These are phyloP conservation scores for Coprinopsis cinerea DNA, from an alignment of 768 basidiomycete species.

Conservation along the genomic window DNA sequence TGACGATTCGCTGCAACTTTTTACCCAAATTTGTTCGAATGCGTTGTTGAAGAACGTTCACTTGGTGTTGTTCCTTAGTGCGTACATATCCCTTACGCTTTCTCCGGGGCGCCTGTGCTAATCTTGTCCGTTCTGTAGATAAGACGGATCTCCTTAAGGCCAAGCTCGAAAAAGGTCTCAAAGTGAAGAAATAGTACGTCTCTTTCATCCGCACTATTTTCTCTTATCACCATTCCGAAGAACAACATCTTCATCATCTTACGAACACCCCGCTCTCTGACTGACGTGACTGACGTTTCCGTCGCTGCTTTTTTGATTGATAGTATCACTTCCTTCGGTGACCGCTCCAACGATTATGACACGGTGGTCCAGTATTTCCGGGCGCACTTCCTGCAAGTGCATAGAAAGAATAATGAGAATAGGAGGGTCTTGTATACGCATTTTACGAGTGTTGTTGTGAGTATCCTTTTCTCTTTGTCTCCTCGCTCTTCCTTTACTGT, in stretches of 20 bases:
- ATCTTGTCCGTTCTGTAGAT: constrained; percentile 37
- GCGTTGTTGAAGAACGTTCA: constrained; percentile 67
- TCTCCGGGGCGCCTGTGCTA: constrained; percentile 11
- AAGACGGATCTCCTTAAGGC: constrained; percentile 73
- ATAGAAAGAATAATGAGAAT: constrained; percentile 73
- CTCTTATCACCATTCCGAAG: not conserved
- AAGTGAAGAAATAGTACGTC: constrained; percentile 75
- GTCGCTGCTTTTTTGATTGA: constrained; percentile 5
- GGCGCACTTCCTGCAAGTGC: constrained; percentile 80
- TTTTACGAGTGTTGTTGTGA: constrained; percentile 74
- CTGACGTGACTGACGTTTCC: not conserved
- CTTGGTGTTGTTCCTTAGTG: constrained; percentile 54
- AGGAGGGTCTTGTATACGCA: constrained; percentile 78
- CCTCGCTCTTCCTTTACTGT: too few species aligned
- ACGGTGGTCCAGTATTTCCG: constrained; percentile 83
- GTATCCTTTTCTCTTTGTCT: constrained; percentile 23
- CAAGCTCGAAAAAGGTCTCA: constrained; percentile 65
- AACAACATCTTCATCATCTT: too few species aligned
- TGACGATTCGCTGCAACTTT: constrained; percentile 84
- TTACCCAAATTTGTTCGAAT: constrained; percentile 82
- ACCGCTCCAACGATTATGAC: constrained; percentile 76
- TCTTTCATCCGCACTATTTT: constrained; percentile 8
- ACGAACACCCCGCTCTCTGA: not conserved
- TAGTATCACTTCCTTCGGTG: constrained; percentile 78
- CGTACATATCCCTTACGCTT: constrained; percentile 15